Base-by-base conservation (phyloP, 2,329 filamentous ascomycete species). In the Fonsecaea pugnacius region DNA sequence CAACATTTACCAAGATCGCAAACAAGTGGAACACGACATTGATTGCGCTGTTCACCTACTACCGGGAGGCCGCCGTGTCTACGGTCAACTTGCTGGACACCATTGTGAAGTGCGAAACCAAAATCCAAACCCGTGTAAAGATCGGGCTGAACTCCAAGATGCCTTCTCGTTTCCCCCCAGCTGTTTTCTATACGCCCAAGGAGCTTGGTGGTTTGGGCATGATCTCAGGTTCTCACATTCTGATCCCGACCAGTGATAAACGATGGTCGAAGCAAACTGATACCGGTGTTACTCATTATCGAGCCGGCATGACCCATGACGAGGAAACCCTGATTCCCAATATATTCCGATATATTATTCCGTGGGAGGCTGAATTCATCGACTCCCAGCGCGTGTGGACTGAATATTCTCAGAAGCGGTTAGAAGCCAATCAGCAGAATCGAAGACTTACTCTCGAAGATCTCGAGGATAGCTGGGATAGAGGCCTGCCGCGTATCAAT, bases 11-110 rank as follows among this genome's bases (percentile, higher is more conserved):
- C 52, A 99, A 99, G 85, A 99, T 99, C 74, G 95, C 96, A 53
- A 99, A 99, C 80, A 99, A 99, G 80, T 99, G 96, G 95, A 99
- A 99, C 78, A 99, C 95, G 0, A 95, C 92, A 1, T 79, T 99
- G 70, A 99, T 99, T 73, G 93, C 95, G 0, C 85, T 99, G 30
- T 99, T 99, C 80, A 98, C 95, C 0, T 99, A 99, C 78, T 99
- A 99, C 75, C 91, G 95, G 76, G 95, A 99, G 76, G 95, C 95
- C 54, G 95, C 95, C 16, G 94, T 98, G 1, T 96, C 94, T 0
- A 99, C 96, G 0, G 91, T 98, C 66, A 91, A 92, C 67, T 83
- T 99, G 4, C 85, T 99, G 2, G 95, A 99, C 75, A 97, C 94
- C 0, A 99, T 99, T 71, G 95, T 99, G 76, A 99, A 99, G 80